Percentiles rank a stretch among this genome's conserved stretches.
phyloP scores from a whole-genome alignment of 1,284 basidiomycete species.

The Ustilago shanxiensis region DNA sequence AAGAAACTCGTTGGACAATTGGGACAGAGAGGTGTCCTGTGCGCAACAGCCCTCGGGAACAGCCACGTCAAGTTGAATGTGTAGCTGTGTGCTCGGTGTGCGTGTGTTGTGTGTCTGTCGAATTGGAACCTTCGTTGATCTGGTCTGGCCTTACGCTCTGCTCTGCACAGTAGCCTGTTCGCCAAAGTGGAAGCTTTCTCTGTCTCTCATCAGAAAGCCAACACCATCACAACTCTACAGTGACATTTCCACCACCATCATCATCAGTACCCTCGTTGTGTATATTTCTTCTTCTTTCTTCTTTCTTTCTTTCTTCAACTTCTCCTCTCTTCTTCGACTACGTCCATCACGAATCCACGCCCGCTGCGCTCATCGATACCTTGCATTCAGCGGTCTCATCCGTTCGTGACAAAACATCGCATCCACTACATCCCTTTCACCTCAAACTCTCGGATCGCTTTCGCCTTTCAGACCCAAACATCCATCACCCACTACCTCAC shows the following conservation, averaged over 20 bases:
- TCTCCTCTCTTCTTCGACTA: slow-evolving; percentile 3
- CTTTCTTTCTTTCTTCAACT: too few relatives aligned
- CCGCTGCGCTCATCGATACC: slow-evolving; percentile 22
- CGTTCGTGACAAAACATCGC: background rate
- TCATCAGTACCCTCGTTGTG: slow-evolving; percentile 26
- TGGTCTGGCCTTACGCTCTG: too few relatives aligned
- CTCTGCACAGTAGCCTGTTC: too few relatives aligned
- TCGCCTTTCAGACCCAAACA: background rate
- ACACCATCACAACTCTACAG: background rate
- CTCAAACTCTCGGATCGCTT: slow-evolving; percentile 5
- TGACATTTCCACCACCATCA: background rate
- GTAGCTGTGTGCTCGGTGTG: background rate
- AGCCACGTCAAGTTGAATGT: background rate
- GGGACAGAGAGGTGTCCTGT: background rate
- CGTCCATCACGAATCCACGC: background rate
- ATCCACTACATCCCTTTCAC: too few relatives aligned
- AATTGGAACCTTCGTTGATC: background rate
- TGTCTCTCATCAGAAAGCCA: background rate
- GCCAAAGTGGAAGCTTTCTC: too few relatives aligned
- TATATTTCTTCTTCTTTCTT: slow-evolving; percentile 32
- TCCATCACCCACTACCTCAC: background rate
- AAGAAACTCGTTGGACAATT: slow-evolving; percentile 5
- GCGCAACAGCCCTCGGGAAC: background rate
- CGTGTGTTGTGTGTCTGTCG: background rate
- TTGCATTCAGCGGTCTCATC: slow-evolving; percentile 7